A percentile compares a stretch with the other conserved stretches of the same genome.
Evolutionary conservation across 192 early-diverging fungal genomes (phyloP).

Genomic region (Mortierella alpina): DNA sequence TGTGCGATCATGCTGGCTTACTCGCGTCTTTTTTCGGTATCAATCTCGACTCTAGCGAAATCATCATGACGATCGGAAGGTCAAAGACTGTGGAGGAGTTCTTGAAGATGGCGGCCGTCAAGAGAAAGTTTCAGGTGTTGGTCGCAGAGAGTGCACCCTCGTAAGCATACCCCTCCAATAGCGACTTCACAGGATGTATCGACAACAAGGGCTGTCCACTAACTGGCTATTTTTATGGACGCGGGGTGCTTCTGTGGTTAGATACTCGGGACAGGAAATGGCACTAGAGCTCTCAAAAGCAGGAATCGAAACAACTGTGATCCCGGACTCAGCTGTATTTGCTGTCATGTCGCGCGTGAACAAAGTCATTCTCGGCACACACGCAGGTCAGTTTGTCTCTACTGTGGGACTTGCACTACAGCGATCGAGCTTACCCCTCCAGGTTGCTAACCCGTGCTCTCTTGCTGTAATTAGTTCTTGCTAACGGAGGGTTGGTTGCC

Average conservation of each 20-base stretch:
- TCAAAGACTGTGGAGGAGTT: conserved; percentile 90
- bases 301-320: conserved; percentile 92
- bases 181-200: neutral
- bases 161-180: conserved; percentile 57
- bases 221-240: neutral
- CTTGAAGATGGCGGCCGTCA: conserved; percentile 84
- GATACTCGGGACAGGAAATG: conserved; percentile 88
- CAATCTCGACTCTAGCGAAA: conserved; percentile 72
- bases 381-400: conserved; percentile 68
- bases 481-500: conserved; percentile 93
- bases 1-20: neutral
- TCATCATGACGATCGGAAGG: conserved; percentile 92
- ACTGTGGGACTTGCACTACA: neutral
- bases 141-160: conserved; percentile 92
- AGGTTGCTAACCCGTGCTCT: conserved; percentile 2
- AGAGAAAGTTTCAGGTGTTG: conserved; percentile 93
- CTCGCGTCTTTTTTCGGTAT: neutral
- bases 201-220: neutral
- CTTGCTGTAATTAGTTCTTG: conserved; percentile 69
- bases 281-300: conserved; percentile 75
- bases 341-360: conserved; percentile 98
- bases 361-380: conserved; percentile 94
- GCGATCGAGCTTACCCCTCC: no score
- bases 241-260: conserved; percentile 19
- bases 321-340: conserved; percentile 93